These are phyloP conservation scores for Pilatotrama ljubarskyi DNA, from an alignment of 768 basidiomycete species.

Conservation along the genomic window DNA sequence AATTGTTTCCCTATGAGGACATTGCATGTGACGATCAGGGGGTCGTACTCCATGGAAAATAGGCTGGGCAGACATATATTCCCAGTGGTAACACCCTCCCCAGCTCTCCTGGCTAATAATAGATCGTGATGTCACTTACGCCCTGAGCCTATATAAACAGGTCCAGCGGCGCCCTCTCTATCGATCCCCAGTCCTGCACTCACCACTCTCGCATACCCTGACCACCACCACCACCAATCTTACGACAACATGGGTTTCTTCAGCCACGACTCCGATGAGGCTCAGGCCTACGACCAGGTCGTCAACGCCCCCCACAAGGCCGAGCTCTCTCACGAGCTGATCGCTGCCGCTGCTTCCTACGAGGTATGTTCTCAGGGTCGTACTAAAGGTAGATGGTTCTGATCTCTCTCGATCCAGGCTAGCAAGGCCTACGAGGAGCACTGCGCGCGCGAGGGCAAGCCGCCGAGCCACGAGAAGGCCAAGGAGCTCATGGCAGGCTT, in stretches of 20 bases:
- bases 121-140: slow-evolving; percentile 17
- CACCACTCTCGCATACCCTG: slow-evolving; percentile 22
- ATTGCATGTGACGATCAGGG: slow-evolving; percentile 18
- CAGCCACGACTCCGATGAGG: slow-evolving; percentile 41
- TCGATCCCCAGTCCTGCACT: slow-evolving; percentile 21
- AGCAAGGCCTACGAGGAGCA: slow-evolving; percentile 66
- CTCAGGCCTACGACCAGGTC: slow-evolving; percentile 44
- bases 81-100: slow-evolving; percentile 2
- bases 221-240: slow-evolving; percentile 17
- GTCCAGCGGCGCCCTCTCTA: neutral
- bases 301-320: slow-evolving; percentile 55
- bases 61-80: neutral
- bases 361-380: slow-evolving; percentile 41
- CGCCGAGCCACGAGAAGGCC: slow-evolving; percentile 50
- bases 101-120: slow-evolving; percentile 2
- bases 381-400: neutral
- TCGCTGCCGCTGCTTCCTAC: slow-evolving; percentile 66
- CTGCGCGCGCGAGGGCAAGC: slow-evolving; percentile 46
- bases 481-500: slow-evolving; percentile 63
- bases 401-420: slow-evolving; percentile 40
- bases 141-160: slow-evolving; percentile 20
- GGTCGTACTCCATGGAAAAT: neutral
- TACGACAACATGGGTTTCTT: slow-evolving; percentile 45
- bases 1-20: slow-evolving; percentile 2
- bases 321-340: slow-evolving; percentile 60